These are phyloP conservation scores for Didymella exigua DNA, from an alignment of 2,329 filamentous ascomycete genomes.

Conservation along the genomic window DNA sequence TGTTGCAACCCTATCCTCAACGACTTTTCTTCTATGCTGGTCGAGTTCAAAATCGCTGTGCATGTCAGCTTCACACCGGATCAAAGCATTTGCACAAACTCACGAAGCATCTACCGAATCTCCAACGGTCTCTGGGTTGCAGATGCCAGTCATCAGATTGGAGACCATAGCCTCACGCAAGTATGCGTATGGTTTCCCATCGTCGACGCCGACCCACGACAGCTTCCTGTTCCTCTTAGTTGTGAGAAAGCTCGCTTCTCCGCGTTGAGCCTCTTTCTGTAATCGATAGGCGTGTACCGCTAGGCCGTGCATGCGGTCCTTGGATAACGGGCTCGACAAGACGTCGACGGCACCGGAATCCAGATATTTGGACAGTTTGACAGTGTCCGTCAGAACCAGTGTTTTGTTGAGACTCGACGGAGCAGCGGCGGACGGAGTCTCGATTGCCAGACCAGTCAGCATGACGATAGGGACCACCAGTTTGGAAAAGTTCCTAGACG, in stretches of 20 bases:
- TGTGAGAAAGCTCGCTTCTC: constrained; percentile 74
- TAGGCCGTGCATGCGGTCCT: constrained; percentile 74
- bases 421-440: constrained; percentile 38
- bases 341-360: constrained; percentile 89
- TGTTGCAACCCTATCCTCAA: constrained; percentile 72
- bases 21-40: constrained; percentile 66
- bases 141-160: constrained; percentile 86
- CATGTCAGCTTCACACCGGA: constrained; percentile 21
- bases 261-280: constrained; percentile 74
- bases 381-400: constrained; percentile 54
- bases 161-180: constrained; percentile 93
- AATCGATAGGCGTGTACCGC: constrained; percentile 84
- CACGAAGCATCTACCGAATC: constrained; percentile 67
- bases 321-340: constrained; percentile 76
- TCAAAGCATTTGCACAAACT: constrained; percentile 32
- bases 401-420: constrained; percentile 44
- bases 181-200: constrained; percentile 86
- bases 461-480: constrained; percentile 51
- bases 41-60: constrained; percentile 69
- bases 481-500: constrained; percentile 48
- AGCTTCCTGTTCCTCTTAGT: constrained; percentile 78
- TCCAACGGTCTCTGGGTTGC: constrained; percentile 68
- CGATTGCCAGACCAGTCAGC: constrained; percentile 46
- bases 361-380: constrained; percentile 71
- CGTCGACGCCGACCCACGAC: constrained; percentile 88